phyloP scores from a whole-genome alignment of 768 basidiomycete genomes.

The Ramaria rubella region DNA sequence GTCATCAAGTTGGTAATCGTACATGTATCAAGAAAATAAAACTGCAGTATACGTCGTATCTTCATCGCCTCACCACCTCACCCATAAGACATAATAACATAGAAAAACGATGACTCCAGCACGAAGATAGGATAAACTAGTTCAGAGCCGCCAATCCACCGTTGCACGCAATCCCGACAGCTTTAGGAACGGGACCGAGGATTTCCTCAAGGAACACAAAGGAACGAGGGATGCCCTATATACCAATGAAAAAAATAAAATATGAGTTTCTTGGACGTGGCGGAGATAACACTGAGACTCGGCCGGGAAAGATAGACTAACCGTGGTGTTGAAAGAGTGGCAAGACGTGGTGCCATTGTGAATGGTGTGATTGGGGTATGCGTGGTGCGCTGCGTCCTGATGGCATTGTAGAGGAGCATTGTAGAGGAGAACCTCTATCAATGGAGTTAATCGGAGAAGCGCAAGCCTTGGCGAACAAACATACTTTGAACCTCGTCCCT shows the following conservation, averaged over 20 bases:
- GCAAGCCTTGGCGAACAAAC: not conserved
- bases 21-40: too few relatives aligned
- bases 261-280: not conserved
- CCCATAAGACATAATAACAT: too few relatives aligned
- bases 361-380: not conserved
- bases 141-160: too few relatives aligned
- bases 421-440: not conserved
- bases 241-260: not conserved
- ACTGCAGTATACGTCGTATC: too few relatives aligned
- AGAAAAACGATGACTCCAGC: too few relatives aligned
- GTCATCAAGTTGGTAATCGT: too few relatives aligned
- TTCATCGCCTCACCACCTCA: too few relatives aligned
- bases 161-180: not conserved
- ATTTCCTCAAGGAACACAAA: not conserved
- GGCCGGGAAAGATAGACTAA: not conserved
- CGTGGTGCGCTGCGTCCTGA: not conserved
- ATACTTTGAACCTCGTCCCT: not conserved
- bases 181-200: not conserved
- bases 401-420: not conserved
- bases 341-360: not conserved
- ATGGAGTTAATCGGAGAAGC: not conserved
- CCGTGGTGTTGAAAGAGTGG: not conserved
- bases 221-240: not conserved
- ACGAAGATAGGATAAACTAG: too few relatives aligned
- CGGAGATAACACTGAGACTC: not conserved